A percentile compares a stretch with the other conserved stretches of the same genome.
phyloP scores from a whole-genome alignment of 331 rosid species.

The Rosa hybrid region DNA sequence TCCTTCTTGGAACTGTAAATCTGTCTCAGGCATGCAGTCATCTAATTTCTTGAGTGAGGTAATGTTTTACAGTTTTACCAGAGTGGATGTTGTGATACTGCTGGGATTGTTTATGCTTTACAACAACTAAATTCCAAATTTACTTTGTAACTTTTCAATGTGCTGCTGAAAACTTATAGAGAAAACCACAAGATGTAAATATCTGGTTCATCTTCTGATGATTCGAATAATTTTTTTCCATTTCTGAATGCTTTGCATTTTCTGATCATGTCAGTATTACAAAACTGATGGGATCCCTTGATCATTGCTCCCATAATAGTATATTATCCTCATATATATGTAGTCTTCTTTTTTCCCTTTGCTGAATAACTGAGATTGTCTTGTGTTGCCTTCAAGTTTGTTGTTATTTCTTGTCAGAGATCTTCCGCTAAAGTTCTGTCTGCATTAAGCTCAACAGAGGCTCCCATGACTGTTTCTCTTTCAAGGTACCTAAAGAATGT shows the following conservation, averaged over 20 bases:
- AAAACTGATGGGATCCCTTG: neutral
- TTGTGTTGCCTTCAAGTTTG: conserved; percentile 3
- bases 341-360: neutral
- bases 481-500: neutral
- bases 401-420: neutral
- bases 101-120: neutral
- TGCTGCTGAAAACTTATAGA: neutral
- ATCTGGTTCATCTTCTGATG: neutral
- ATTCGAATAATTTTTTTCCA: neutral
- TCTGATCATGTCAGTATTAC: neutral
- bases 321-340: neutral
- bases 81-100: neutral
- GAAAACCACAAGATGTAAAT: neutral
- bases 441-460: neutral
- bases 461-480: neutral
- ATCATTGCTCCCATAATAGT: neutral
- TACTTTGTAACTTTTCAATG: neutral
- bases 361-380: neutral
- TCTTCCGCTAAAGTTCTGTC: neutral
- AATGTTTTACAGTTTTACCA: neutral
- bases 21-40: neutral
- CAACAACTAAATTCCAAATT: neutral
- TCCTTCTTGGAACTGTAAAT: neutral
- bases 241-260: conserved; percentile 1
- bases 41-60: neutral